phyloP scores from a whole-genome alignment of 176 grass and related monocot species.

The Leersia perrieri region DNA sequence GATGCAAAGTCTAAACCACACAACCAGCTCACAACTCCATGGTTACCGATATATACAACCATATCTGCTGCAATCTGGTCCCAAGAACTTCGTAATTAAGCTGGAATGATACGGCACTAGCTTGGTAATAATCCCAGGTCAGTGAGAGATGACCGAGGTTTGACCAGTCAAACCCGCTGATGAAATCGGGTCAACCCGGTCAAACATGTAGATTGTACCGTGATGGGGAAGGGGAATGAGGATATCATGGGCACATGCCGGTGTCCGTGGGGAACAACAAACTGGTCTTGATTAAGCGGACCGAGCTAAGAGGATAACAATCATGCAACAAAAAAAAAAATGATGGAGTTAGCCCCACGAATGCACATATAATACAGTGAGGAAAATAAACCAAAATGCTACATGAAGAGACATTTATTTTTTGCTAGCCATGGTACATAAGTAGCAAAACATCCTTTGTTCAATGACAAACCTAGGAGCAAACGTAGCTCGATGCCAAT shows the following conservation, averaged over 20 bases:
- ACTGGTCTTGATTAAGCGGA: slow-evolving; percentile 12
- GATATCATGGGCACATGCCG: slow-evolving; percentile 15
- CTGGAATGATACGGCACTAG: not conserved
- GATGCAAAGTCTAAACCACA: not conserved
- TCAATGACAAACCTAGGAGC: not conserved
- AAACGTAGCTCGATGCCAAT: not conserved
- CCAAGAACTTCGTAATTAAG: not conserved
- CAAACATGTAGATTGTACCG: not conserved
- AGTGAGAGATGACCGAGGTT: slow-evolving; percentile 6
- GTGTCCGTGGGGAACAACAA: slow-evolving; percentile 17
- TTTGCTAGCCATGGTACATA: not conserved
- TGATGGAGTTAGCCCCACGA: not conserved
- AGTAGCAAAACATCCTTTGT: not conserved
- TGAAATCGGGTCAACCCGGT: not conserved
- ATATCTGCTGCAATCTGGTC: slow-evolving; percentile 1
- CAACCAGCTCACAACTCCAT: not conserved
- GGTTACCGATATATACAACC: not conserved
- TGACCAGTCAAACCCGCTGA: slow-evolving; percentile 32
- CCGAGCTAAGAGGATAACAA: slow-evolving; percentile 33
- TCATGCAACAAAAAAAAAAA: not conserved
- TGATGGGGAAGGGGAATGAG: not conserved
- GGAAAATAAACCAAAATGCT: not conserved
- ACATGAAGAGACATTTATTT: not conserved
- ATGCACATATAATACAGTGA: not conserved
- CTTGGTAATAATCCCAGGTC: not conserved